phyloP scores from a whole-genome alignment of 2,329 filamentous ascomycete genomes.

The Apiospora koreana region DNA sequence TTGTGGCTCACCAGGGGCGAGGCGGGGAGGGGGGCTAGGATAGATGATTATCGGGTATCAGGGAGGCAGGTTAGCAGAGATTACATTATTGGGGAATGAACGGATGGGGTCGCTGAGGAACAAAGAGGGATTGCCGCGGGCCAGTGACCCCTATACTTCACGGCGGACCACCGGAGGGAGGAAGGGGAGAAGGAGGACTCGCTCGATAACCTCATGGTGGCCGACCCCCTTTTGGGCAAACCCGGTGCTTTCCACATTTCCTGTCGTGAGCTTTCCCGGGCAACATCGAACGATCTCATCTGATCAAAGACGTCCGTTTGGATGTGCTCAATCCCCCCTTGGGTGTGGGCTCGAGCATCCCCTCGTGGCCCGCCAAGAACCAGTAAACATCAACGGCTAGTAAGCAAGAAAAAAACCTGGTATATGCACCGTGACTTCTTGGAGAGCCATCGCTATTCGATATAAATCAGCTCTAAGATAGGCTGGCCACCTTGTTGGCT shows the following conservation, averaged over 20 bases:
- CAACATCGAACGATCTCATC: conserved; percentile 3
- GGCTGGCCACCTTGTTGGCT: not conserved
- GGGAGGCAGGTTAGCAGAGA: not conserved
- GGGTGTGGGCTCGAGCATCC: not conserved
- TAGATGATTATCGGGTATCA: not conserved
- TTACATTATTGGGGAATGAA: not conserved
- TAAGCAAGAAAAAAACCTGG: not conserved
- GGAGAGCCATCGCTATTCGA: not conserved
- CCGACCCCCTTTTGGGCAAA: not conserved
- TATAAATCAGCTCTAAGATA: not conserved
- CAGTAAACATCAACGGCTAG: not conserved
- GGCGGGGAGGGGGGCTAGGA: not conserved
- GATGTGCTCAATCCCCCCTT: not conserved
- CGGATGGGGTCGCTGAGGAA: not conserved
- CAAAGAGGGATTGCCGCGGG: not conserved
- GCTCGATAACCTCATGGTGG: not conserved
- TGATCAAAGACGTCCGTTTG: not conserved
- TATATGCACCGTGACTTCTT: not conserved
- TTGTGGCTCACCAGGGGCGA: not conserved
- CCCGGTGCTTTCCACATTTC: not conserved
- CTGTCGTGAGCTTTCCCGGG: not conserved
- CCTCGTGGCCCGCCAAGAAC: not conserved
- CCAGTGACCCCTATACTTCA: not conserved
- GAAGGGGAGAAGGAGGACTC: not conserved
- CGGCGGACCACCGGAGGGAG: not conserved